Base-by-base conservation (phyloP, 169 alveolate species). In the Ichthyophthirius multifiliis region DNA sequence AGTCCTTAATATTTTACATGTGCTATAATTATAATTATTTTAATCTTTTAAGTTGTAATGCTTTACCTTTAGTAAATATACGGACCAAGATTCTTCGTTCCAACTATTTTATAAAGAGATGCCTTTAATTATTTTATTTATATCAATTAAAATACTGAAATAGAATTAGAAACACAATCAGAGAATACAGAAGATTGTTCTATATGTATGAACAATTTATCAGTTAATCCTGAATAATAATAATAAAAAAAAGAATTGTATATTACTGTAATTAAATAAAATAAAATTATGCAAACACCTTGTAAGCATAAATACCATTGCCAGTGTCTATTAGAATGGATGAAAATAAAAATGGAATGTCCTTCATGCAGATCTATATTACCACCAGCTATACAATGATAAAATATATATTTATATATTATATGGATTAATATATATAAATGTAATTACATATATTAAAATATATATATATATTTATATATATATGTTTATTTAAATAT, bases 231-330 rank as follows among this genome's bases (percentile, higher is more conserved):
- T 1, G 83, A 86, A 43, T 45, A 64, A 32, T 63, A 75, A 74
- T 48, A 45, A 39, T n/a, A 65, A 5, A 46, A 63, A 41, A 41
- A 67, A 31, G 75, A 65, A 20, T 43, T 30, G n/a, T 48, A 85
- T 31, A 41, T 16, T 30, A 64, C 63, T 41, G 32, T 78, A 20
- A 45, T 34, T 41, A 63, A 47, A 43, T 27, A 75, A 12, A 79
- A 85, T 45, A 32, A 32, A 44, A 74, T 77, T 65, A 87, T 85
- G 93, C 82, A 83, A 39, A 96, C 99, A 31, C 99, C 99, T 2
- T 97, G 99, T 79, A 96, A 94, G 62, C 99, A 97, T 71, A 90
- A 94, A 37, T 97, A 95, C 84, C 99, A 97, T 88, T 93, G 92
- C 31, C 82, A 83, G 18, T 97, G 99, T 79, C 86, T 97, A 43